Percentiles rank a stretch among this genome's conserved stretches.
phyloP scores from a whole-genome alignment of 2,329 filamentous ascomycete genomes.

The Hypoxylon sp. region DNA sequence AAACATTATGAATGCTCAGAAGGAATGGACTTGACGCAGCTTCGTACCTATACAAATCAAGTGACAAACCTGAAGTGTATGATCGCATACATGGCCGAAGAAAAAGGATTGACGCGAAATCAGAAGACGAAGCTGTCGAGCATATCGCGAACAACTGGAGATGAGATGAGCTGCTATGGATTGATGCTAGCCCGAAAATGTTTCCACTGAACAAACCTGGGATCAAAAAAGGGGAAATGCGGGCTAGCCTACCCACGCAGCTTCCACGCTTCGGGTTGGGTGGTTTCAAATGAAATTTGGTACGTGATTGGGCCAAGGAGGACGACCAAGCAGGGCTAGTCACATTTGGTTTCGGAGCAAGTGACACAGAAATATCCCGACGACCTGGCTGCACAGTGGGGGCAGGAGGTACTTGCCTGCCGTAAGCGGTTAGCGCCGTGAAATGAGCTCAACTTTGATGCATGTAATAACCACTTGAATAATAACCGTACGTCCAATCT shows the following conservation, averaged over 20 bases:
- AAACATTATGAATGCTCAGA: constrained; percentile 17
- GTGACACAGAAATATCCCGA: constrained; percentile 45
- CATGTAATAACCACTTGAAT: constrained; percentile 13
- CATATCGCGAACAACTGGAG: constrained; percentile 21
- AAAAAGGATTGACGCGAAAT: constrained; percentile 16
- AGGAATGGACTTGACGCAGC: constrained; percentile 24
- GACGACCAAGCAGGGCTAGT: constrained; percentile 36
- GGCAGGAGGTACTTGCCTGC: constrained; percentile 23
- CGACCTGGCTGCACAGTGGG: constrained; percentile 33
- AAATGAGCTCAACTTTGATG: constrained; percentile 20
- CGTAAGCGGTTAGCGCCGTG: constrained; percentile 22
- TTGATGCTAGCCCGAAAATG: constrained; percentile 39
- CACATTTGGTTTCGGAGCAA: constrained; percentile 30
- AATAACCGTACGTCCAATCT: constrained; percentile 11
- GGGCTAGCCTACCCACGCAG: constrained; percentile 23
- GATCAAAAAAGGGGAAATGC: constrained; percentile 28
- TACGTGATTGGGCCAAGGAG: constrained; percentile 36
- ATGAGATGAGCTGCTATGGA: constrained; percentile 41
- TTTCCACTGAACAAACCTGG: constrained; percentile 32
- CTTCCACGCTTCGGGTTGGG: constrained; percentile 30
- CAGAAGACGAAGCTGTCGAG: constrained; percentile 20
- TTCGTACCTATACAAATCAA: constrained; percentile 12
- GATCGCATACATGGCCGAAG: constrained; percentile 23
- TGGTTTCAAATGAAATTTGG: constrained; percentile 42
- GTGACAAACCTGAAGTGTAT: constrained; percentile 8